phyloP scores from a whole-genome alignment of 768 basidiomycete genomes.

The Leccinum subtestaceum region DNA sequence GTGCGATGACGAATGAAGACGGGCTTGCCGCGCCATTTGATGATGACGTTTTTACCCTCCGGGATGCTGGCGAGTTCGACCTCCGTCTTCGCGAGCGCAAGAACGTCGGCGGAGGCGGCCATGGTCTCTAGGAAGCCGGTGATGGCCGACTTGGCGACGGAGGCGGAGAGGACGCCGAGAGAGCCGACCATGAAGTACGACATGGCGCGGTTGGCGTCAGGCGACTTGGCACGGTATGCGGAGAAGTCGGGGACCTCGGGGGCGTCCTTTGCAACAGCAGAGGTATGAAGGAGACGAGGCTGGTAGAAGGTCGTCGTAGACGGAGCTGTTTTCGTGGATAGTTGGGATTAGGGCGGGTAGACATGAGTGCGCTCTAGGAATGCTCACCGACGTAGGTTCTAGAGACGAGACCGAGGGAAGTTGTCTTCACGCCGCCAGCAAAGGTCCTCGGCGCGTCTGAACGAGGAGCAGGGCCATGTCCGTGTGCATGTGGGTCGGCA shows the following conservation, averaged over 20 bases:
- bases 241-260: constrained; percentile 89
- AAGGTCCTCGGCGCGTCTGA: constrained; percentile 63
- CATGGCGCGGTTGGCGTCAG: constrained; percentile 66
- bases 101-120: constrained; percentile 96
- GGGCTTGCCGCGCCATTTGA: constrained; percentile 99
- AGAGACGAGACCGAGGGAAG: constrained; percentile 55
- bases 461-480: constrained; percentile 55
- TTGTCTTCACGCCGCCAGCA: constrained; percentile 50
- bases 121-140: constrained; percentile 94
- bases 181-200: constrained; percentile 91
- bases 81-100: constrained; percentile 97
- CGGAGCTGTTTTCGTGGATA: constrained; percentile 35
- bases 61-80: constrained; percentile 87
- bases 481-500: constrained; percentile 53
- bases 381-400: constrained; percentile 65
- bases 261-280: constrained; percentile 62
- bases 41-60: constrained; percentile 95
- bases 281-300: constrained; percentile 76
- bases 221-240: constrained; percentile 70
- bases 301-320: constrained; percentile 54
- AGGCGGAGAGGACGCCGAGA: constrained; percentile 90
- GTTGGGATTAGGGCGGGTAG: constrained; percentile 15
- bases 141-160: constrained; percentile 90
- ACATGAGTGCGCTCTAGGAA: background rate
- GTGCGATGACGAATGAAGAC: constrained; percentile 99